phyloP scores from a whole-genome alignment of 169 alveolate genomes.

The Plasmodium cynomolgi region DNA sequence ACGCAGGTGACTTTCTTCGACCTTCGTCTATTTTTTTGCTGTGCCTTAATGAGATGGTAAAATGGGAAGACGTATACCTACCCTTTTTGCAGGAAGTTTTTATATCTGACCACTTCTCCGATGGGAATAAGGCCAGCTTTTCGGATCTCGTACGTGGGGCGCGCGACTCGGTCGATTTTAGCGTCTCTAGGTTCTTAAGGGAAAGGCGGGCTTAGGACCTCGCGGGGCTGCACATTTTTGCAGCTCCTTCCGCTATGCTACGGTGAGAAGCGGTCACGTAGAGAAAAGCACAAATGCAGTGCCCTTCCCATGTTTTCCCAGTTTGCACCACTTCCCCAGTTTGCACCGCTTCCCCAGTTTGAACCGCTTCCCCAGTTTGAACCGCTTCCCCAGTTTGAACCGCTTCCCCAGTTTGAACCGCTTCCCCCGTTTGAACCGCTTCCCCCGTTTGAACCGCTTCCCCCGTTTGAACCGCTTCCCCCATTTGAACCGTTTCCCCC shows the following conservation, averaged over 20 bases:
- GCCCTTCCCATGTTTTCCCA: neutral
- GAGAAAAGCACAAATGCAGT: neutral
- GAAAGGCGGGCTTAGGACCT: neutral
- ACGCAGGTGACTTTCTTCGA: constrained; percentile 53
- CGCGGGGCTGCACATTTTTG: neutral
- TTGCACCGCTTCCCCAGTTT: too few relatives aligned
- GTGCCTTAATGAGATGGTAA: constrained; percentile 15
- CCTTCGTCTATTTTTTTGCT: constrained; percentile 40
- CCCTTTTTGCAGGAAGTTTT: constrained; percentile 18
- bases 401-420: too few relatives aligned
- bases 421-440: too few relatives aligned
- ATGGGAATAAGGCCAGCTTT: neutral
- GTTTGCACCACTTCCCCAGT: neutral
- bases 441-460: neutral
- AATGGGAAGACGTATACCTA: constrained; percentile 12
- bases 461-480: too few relatives aligned
- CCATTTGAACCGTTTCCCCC: neutral
- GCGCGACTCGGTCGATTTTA: neutral
- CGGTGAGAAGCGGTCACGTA: neutral
- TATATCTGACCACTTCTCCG: neutral
- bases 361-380: too few relatives aligned
- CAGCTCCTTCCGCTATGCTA: neutral
- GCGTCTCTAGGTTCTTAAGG: neutral
- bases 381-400: too few relatives aligned
- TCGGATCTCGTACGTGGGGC: neutral